Evolutionary conservation across 371 early-diverging fungal genomes (phyloP).

Genomic region (Actinomucor elegans): DNA sequence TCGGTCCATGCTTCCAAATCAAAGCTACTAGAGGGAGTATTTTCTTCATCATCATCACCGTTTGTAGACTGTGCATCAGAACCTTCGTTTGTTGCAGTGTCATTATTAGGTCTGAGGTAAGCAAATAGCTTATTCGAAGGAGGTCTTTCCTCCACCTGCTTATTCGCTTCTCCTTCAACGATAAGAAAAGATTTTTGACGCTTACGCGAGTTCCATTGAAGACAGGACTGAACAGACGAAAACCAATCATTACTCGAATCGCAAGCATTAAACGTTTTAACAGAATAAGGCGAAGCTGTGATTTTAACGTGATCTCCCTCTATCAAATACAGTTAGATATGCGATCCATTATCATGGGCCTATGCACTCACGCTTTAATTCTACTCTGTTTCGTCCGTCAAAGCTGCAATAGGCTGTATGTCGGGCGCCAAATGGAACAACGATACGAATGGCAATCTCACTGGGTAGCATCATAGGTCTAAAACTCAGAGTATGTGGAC

Average conservation of each 20-base stretch:
- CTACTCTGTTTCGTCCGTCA: conserved; percentile 87
- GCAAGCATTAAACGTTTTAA: conserved; percentile 63
- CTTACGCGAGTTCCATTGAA: conserved; percentile 83
- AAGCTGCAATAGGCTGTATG: conserved; percentile 81
- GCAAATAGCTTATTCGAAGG: conserved; percentile 17
- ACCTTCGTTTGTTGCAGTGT: not conserved
- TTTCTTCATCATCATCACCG: conserved; percentile 11
- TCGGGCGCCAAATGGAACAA: conserved; percentile 69
- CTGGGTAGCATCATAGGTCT: conserved; percentile 94
- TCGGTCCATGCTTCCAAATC: conserved; percentile 28
- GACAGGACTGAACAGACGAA: conserved; percentile 69
- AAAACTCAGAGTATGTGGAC: conserved; percentile 92
- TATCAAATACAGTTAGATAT: conserved; percentile 24
- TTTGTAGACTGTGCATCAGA: not conserved
- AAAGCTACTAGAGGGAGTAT: no score
- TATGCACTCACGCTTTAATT: conserved; percentile 70
- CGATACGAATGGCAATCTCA: conserved; percentile 73
- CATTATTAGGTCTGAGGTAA: conserved; percentile 5
- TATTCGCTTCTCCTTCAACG: conserved; percentile 29
- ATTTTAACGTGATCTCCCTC: conserved; percentile 90
- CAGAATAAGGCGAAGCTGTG: conserved; percentile 79
- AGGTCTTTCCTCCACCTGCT: not conserved
- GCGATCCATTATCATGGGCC: no score
- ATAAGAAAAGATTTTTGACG: conserved; percentile 72
- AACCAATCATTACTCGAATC: conserved; percentile 83